A percentile compares a stretch with the other conserved stretches of the same genome.
Evolutionary conservation across 306 rosid species (phyloP).

Genomic region (Morella rubra): DNA sequence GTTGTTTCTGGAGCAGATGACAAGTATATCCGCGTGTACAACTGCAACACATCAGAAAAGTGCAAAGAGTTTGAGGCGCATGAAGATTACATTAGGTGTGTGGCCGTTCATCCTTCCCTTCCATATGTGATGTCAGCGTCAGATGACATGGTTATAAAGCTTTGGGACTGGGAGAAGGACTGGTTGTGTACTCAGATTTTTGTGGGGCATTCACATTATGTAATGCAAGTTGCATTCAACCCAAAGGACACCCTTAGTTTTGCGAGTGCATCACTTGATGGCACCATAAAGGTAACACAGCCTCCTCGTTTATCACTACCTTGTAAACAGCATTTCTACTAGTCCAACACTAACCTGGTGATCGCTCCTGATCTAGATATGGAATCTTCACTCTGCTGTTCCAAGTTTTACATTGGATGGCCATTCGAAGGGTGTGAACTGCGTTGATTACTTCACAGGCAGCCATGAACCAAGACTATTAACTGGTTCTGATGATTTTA

Average conservation of each 20-base stretch:
- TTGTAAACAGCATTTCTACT: neutral
- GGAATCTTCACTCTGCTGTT: slow-evolving; percentile 52
- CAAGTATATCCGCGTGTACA: slow-evolving; percentile 46
- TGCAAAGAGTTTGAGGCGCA: slow-evolving; percentile 54
- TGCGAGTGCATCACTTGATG: slow-evolving; percentile 61
- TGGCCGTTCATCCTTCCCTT: slow-evolving; percentile 52
- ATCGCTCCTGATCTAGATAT: slow-evolving; percentile 35
- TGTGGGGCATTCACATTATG: slow-evolving; percentile 66
- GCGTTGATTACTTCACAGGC: slow-evolving; percentile 47
- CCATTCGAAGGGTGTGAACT: slow-evolving; percentile 60
- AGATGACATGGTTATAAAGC: slow-evolving; percentile 51
- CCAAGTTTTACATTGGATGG: slow-evolving; percentile 49
- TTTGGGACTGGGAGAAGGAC: slow-evolving; percentile 61
- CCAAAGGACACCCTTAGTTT: slow-evolving; percentile 39
- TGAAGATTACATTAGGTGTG: slow-evolving; percentile 54
- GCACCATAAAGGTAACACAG: slow-evolving; percentile 47
- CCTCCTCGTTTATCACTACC: neutral
- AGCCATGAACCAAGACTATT: slow-evolving; percentile 40
- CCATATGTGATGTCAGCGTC: slow-evolving; percentile 61
- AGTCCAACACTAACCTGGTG: neutral
- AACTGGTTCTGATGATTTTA: slow-evolving; percentile 71
- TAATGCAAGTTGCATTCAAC: slow-evolving; percentile 61
- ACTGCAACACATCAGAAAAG: slow-evolving; percentile 40
- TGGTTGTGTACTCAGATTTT: slow-evolving; percentile 49
- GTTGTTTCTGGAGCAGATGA: slow-evolving; percentile 51